These are phyloP conservation scores for Triticum urartu DNA, from an alignment of 176 grass and related monocot species.

Conservation along the genomic window DNA sequence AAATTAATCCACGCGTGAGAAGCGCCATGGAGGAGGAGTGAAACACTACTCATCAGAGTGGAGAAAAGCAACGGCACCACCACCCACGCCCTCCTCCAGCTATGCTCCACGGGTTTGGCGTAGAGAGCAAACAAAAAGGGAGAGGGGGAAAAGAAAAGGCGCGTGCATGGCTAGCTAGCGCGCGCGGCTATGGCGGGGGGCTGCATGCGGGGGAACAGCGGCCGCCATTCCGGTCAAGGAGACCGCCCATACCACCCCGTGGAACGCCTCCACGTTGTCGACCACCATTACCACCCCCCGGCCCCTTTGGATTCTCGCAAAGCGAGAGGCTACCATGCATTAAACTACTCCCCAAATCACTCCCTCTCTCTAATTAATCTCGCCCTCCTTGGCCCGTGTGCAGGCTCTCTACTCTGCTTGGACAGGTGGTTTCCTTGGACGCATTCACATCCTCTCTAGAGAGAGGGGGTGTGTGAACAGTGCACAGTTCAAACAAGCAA, in stretches of 20 bases:
- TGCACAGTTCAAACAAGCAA: conserved; percentile 20
- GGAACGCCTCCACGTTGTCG: conserved; percentile 64
- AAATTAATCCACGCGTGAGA: not conserved
- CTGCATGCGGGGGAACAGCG: conserved; percentile 46
- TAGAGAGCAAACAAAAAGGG: conserved; percentile 54
- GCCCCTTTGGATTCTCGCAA: conserved; percentile 35
- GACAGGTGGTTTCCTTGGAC: conserved; percentile 22
- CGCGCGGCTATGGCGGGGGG: not conserved
- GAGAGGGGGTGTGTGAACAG: not conserved
- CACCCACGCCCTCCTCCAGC: too few relatives aligned
- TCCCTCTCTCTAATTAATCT: conserved; percentile 42
- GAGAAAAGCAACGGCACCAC: not conserved
- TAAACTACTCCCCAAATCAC: conserved; percentile 54
- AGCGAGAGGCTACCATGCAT: conserved; percentile 1
- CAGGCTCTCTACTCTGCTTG: conserved; percentile 17
- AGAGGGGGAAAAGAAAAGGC: not conserved
- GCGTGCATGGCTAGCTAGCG: not conserved
- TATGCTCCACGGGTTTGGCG: conserved; percentile 18
- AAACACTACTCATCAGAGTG: not conserved
- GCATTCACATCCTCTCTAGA: conserved; percentile 19
- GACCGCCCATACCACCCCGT: conserved; percentile 55
- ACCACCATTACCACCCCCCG: conserved; percentile 25
- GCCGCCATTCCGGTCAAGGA: conserved; percentile 57
- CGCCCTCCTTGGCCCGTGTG: conserved; percentile 53
- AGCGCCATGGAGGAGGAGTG: too few relatives aligned